phyloP scores from a whole-genome alignment of 306 rosid species.

The Prunus campanulata region DNA sequence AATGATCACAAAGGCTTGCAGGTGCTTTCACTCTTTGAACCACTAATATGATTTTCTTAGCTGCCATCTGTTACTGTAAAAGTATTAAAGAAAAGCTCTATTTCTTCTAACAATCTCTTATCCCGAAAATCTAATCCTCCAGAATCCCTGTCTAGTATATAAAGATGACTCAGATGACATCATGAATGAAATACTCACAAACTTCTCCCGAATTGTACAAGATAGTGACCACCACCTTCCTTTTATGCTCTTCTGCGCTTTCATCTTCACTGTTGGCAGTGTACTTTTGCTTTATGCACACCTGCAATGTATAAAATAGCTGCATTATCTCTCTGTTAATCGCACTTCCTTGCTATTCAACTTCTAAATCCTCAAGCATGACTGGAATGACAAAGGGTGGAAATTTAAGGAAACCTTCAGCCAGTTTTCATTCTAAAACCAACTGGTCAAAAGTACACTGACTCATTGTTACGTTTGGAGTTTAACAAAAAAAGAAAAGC shows the following conservation, averaged over 20 bases:
- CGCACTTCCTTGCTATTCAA: no score
- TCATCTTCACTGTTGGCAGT: slow-evolving; percentile 32
- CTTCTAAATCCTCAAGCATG: not conserved
- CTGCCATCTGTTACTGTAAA: slow-evolving; percentile 38
- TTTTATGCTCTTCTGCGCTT: slow-evolving; percentile 20
- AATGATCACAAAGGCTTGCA: not conserved
- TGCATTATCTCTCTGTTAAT: slow-evolving; percentile 16
- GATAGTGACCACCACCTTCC: slow-evolving; percentile 28
- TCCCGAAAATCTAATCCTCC: slow-evolving; percentile 31
- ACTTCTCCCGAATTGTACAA: slow-evolving; percentile 49
- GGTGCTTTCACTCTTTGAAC: not conserved
- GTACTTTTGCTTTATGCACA: slow-evolving; percentile 54
- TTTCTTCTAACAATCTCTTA: slow-evolving; percentile 54
- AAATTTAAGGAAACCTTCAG: not conserved
- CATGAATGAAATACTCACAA: slow-evolving; percentile 56
- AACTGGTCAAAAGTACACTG: not conserved
- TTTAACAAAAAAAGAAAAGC: not conserved
- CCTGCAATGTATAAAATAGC: slow-evolving; percentile 16
- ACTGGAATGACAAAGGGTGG: not conserved
- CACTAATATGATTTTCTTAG: slow-evolving; percentile 7
- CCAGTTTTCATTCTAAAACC: not conserved
- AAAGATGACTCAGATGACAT: slow-evolving; percentile 51
- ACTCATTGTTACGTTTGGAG: not conserved
- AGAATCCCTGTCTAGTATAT: slow-evolving; percentile 23
- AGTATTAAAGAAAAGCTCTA: slow-evolving; percentile 56